Base-by-base conservation (phyloP, 306 rosid species). In the Vachellia pachyceras region DNA sequence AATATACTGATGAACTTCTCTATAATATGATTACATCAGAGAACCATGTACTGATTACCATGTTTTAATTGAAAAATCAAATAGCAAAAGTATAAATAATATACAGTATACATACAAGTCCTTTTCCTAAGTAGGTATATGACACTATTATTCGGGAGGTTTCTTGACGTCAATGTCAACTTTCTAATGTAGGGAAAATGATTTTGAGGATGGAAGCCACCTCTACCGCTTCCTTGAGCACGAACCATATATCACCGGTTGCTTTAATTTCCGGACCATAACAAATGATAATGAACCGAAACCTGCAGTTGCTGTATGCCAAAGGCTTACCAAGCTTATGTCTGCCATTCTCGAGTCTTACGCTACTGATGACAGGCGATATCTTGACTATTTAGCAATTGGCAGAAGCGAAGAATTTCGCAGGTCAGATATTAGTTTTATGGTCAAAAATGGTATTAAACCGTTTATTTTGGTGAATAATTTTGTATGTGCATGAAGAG, bases 321-420 rank as follows among this genome's bases (percentile, higher is more conserved):
- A 79, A 39, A 87, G 84, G 77, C 91, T 96, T 25, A 82, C 93
- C 68, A 96, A 88, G 89, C 84, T 93, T 61, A 93, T 93, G 99
- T 85, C 89, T 77, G 98, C 99, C 82, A 89, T 93, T 36, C 92
- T 96, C 33, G 98, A 96, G 88, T 87, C 97, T 39, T 93, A 92
- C 72, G 96, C 97, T 60, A 91, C 97, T 76, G 90, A 89, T 58
- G 94, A 95, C 80, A 83, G 92, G 45, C 78, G 67, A 50, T 87
- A 66, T 74, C 81, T 95, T 40, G 97, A 95, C 86, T 95, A 93
- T 79, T 80, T 20, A 3, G 90, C 91, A 84, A 88, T 96, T 68
- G 88, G 96, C 87, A 89, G 84, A 88, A 93, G 97, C 9, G 97
- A 96, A 88, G 98, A 96, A 69, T 96, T 96, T 74, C 92, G 99